Evolutionary conservation across 805 yeast species (phyloP), one percentile per base, ranked within the genome.

Genomic region (Cyberlindnera lachancei): DNA sequence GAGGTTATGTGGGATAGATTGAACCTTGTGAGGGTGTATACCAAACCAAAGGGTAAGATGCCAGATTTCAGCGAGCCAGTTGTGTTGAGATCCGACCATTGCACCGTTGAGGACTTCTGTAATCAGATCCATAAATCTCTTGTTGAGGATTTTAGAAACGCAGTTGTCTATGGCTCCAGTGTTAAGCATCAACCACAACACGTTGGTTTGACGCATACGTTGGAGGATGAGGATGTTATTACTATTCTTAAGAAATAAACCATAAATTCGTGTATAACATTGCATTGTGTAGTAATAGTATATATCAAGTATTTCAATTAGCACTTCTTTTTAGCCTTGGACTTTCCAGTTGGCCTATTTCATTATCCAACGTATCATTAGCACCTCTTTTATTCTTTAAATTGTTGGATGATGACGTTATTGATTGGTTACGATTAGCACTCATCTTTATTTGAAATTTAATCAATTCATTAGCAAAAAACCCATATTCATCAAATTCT

Each of bases 111-210:
- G 58, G 97, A 92, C 58, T 92, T 92, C 58, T 92, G 98, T 77
- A 84, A 86, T 58, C 81, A 87, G 44, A 92, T 92, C 48, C 99
- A 92, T 67, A 92, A 90, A 63, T 78, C 90, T 25, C 68, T 92
- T 54, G 94, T 92, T 24, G 94, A 82, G 26, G 95, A 92, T 52
- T 92, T 92, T 61, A 82, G 86, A 61, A 80, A 75, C 47, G 98
- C 98, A 1, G 72, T 86, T 40, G 98, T 92, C 2, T 92, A 68
- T 53, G 99, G 99, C 23, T 73, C 82, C 19, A 82, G 94, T 55
- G 97, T 90, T 33, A 92, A 92, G 65, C 98, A 92, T 58, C 96
- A 90, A 61, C 97, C 97, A 12, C 98, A 92, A 63, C 76, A 79
- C 45, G 97, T 90, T 29, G 98, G 98, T 18, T 67, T 92, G 45